Percentiles rank a stretch among this genome's conserved stretches.
Conservation (phyloP, 352 stramenopile species). For the Phytopythium kandeliae region DNA sequence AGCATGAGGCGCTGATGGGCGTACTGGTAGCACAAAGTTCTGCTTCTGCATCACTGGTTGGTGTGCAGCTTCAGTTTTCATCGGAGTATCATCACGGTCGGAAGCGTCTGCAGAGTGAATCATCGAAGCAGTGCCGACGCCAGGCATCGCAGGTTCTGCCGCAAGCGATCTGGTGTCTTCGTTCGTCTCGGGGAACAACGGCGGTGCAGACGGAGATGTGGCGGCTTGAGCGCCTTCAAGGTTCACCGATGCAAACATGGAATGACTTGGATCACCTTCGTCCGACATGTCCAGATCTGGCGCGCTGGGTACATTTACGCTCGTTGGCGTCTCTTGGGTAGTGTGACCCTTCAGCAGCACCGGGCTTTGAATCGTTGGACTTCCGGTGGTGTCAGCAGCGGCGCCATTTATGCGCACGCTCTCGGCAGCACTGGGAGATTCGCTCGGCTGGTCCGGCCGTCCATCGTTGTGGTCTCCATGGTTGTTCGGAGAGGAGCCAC, state of each 20-base stretch:
- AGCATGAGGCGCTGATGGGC: not conserved
- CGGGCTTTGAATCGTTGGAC: not conserved
- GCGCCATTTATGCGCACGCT: not conserved
- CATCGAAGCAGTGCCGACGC: no score
- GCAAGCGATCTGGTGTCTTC: not conserved
- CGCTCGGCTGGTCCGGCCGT: not conserved
- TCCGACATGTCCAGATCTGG: slow-evolving; percentile 4
- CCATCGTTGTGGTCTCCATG: slow-evolving; percentile 5
- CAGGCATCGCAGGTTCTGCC: no score
- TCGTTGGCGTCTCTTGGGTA: not conserved
- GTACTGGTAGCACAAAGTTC: not conserved
- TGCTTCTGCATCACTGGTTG: not conserved
- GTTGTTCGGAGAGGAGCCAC: slow-evolving; percentile 14
- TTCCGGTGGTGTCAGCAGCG: not conserved
- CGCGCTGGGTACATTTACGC: not conserved
- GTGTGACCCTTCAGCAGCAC: not conserved
- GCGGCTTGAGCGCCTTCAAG: not conserved
- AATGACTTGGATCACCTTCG: not conserved
- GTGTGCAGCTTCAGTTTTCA: not conserved
- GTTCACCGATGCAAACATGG: not conserved
- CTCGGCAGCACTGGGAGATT: not conserved
- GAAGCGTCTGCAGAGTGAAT: not conserved
- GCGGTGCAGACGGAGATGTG: not conserved
- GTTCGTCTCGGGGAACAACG: slow-evolving; percentile 1
- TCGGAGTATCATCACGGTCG: not conserved